Percentiles rank a stretch among this genome's conserved stretches.
Conservation (phyloP, 2,329 filamentous ascomycete genomes). For the Apiospora saccharicola region DNA sequence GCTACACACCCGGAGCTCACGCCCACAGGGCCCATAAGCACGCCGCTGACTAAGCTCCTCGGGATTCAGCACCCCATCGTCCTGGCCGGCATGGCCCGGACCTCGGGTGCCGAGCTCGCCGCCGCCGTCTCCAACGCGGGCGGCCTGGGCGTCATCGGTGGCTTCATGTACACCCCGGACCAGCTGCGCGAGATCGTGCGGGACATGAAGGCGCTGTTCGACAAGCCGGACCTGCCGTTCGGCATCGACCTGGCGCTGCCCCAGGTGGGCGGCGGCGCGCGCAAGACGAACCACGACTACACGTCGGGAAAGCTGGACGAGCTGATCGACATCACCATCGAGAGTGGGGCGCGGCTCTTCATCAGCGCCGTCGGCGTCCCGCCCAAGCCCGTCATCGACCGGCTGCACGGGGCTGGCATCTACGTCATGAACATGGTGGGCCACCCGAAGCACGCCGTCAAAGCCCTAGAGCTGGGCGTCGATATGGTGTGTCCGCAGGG, state of each 20-base stretch:
- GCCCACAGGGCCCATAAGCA: conserved; percentile 63
- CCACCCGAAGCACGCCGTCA: conserved; percentile 87
- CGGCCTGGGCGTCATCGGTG: conserved; percentile 79
- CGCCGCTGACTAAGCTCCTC: conserved; percentile 80
- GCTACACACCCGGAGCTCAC: conserved; percentile 26
- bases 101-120: conserved; percentile 78
- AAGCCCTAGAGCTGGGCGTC: conserved; percentile 85
- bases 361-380: conserved; percentile 90
- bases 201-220: conserved; percentile 81
- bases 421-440: conserved; percentile 98
- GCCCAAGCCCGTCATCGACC: conserved; percentile 73
- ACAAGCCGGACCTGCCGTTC: conserved; percentile 75
- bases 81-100: conserved; percentile 92
- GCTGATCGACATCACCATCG: conserved; percentile 85
- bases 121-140: conserved; percentile 90
- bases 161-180: conserved; percentile 74
- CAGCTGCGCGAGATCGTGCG: conserved; percentile 83
- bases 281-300: conserved; percentile 96
- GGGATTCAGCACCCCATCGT: conserved; percentile 88
- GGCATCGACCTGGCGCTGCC: conserved; percentile 92
- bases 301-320: conserved; percentile 88
- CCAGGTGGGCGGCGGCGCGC: conserved; percentile 82
- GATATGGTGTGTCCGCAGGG: conserved; percentile 94
- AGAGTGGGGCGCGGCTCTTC: conserved; percentile 84
- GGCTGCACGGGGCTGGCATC: conserved; percentile 80